phyloP scores from a whole-genome alignment of 495 filamentous ascomycete genomes.

The Aspergillus ostianus region DNA sequence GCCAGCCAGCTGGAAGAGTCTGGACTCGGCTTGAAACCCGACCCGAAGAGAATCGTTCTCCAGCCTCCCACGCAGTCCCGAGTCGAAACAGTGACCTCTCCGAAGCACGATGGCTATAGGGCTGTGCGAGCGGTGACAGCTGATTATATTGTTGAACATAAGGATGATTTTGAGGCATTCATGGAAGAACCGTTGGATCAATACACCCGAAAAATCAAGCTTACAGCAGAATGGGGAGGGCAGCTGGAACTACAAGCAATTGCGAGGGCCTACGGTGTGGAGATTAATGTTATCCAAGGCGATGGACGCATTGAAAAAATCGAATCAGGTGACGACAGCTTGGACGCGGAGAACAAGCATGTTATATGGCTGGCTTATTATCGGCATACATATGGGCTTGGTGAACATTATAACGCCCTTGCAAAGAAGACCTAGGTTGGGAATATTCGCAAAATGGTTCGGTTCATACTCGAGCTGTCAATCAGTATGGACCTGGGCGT shows the following conservation, averaged over 20 bases:
- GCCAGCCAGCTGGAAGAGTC: constrained; percentile 69
- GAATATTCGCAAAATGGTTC: constrained; percentile 2
- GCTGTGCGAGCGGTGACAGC: constrained; percentile 51
- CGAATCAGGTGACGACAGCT: constrained; percentile 47
- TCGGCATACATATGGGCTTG: constrained; percentile 83
- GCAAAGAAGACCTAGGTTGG: constrained; percentile 22
- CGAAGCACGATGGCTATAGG: constrained; percentile 45
- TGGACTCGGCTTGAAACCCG: constrained; percentile 47
- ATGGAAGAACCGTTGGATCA: constrained; percentile 77
- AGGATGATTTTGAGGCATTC: constrained; percentile 64
- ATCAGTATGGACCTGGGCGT: not conserved
- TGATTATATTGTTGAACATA: constrained; percentile 55
- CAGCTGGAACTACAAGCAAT: constrained; percentile 86
- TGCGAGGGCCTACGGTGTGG: constrained; percentile 75
- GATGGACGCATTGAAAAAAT: constrained; percentile 78
- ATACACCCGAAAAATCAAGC: constrained; percentile 73
- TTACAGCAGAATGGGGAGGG: constrained; percentile 96
- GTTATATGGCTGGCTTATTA: constrained; percentile 93
- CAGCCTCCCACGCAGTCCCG: constrained; percentile 37
- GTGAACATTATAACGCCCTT: constrained; percentile 96
- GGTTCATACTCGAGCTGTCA: not conserved
- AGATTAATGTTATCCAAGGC: constrained; percentile 82
- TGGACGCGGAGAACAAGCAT: constrained; percentile 43
- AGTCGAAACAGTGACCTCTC: constrained; percentile 41
- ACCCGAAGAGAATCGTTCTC: constrained; percentile 40